Evolutionary conservation across 768 basidiomycete species (phyloP).

Genomic region (Megacollybia marginata): DNA sequence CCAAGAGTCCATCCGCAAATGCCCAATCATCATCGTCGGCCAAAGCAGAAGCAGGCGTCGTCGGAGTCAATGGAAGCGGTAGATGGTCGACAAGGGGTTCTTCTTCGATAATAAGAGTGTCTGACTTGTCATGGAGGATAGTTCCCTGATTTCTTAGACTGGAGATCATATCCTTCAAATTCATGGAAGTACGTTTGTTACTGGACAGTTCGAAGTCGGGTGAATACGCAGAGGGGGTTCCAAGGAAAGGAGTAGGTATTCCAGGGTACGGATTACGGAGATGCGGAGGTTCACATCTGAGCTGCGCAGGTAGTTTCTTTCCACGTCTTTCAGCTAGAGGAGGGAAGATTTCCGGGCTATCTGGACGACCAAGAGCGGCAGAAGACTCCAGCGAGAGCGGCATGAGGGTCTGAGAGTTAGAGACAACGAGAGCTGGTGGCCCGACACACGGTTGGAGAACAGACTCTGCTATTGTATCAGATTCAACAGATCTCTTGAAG

Average conservation of each 20-base stretch:
- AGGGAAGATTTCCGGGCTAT: constrained; percentile 4
- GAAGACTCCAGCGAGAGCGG: constrained; percentile 29
- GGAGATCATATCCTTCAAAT: constrained; percentile 38
- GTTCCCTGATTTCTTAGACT: constrained; percentile 33
- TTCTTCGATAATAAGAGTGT: constrained; percentile 1
- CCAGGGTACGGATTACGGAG: constrained; percentile 25
- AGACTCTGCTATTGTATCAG: constrained; percentile 7
- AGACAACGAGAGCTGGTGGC: constrained; percentile 32
- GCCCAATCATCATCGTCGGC: constrained; percentile 27
- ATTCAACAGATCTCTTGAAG: constrained; percentile 22
- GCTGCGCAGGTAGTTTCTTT: constrained; percentile 23
- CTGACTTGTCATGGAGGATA: constrained; percentile 9
- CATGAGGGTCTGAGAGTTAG: constrained; percentile 32
- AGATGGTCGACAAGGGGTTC: neutral
- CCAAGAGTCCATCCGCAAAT: constrained; percentile 23
- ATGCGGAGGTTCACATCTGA: constrained; percentile 12
- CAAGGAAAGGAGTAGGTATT: constrained; percentile 37
- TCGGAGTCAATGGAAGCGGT: too few relatives aligned
- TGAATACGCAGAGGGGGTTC: constrained; percentile 30
- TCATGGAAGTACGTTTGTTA: constrained; percentile 19
- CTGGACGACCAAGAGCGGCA: constrained; percentile 13
- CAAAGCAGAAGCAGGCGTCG: neutral
- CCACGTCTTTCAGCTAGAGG: constrained; percentile 30
- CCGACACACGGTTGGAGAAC: constrained; percentile 7
- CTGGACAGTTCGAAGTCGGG: constrained; percentile 23